Base-by-base conservation (phyloP, 148 eudicot species). In the Rhododendron ferrugineum region DNA sequence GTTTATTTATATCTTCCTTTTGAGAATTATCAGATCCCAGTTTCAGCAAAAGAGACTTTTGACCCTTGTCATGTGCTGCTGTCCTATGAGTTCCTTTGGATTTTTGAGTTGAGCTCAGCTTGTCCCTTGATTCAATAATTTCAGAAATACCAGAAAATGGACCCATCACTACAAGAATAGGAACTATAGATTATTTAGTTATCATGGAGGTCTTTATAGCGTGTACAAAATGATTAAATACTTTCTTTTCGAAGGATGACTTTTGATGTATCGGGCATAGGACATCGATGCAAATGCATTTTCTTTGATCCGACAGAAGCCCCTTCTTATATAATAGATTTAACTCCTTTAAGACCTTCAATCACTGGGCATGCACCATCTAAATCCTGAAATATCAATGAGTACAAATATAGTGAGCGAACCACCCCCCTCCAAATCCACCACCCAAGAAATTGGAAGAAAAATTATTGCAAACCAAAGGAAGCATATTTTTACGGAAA, bases 1-100 rank as follows among this genome's bases (percentile, higher is more conserved):
- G 98, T 88, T 92, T 95, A 81, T 92, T 94, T 78, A 95, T 96
- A 78, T 97, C 99, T 78, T 95, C 96, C 89, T 95, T 96, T 85
- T 94, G 37, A 85, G 90, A 88, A 60, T 87, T 90, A 82, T 87
- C 87, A 37, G 85, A 83, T 80, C 95, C 98, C 52, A 90, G 50
- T 84, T 88, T 92, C 79, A 89, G 77, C 77, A 89, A 73, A 73
- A 89, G 89, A 88, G 95, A 88, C 86, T 86, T 91, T 68, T 82
- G 73, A n/a, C 86, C 91, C 72, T 84, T 93, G 46, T 90, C 93
- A 81, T 89, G 90, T 42, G 85, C 49, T 84, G 84, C 88, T 56
- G 68, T 77, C 76, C 62, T 88, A 44, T 84, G 86, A 79, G 60
- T 86, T 77, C 66, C 77, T 89, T 85, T 88, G 78, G 87, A 85